Conservation (phyloP, 2,329 filamentous ascomycete species). For the Fusarium verrucosum region DNA sequence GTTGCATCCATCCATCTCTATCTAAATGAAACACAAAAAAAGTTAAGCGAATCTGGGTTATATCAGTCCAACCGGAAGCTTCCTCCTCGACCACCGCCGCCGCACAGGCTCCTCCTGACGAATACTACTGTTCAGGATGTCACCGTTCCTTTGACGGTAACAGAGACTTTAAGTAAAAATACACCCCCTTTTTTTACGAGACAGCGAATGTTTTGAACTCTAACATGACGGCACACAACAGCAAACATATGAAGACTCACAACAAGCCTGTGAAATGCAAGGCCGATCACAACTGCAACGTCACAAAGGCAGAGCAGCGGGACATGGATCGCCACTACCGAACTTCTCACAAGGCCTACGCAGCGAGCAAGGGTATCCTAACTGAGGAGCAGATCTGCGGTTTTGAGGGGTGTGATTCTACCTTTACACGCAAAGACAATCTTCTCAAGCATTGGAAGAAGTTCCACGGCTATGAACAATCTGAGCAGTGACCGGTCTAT, state of each 20-base stretch:
- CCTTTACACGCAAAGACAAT: constrained; percentile 36
- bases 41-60: background rate
- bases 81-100: constrained; percentile 13
- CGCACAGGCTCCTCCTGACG: background rate
- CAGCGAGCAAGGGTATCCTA: constrained; percentile 6
- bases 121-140: constrained; percentile 14
- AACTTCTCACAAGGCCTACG: constrained; percentile 24
- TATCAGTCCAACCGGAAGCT: constrained; percentile 4
- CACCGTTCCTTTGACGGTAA: background rate
- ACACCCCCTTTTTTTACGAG: background rate
- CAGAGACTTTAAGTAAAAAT: constrained; percentile 29
- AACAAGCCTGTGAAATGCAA: constrained; percentile 34
- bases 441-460: constrained; percentile 33
- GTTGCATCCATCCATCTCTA: background rate
- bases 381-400: constrained; percentile 5
- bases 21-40: background rate
- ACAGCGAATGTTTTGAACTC: background rate
- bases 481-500: background rate
- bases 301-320: constrained; percentile 31
- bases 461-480: background rate
- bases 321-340: constrained; percentile 43
- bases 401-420: background rate
- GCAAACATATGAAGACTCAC: constrained; percentile 41
- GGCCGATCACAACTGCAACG: constrained; percentile 22
- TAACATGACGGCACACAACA: constrained; percentile 24